Evolutionary conservation across 345 rosid genomes (phyloP), one percentile per base, ranked within the genome.

Genomic region (Eucalyptus erythrocorys): DNA sequence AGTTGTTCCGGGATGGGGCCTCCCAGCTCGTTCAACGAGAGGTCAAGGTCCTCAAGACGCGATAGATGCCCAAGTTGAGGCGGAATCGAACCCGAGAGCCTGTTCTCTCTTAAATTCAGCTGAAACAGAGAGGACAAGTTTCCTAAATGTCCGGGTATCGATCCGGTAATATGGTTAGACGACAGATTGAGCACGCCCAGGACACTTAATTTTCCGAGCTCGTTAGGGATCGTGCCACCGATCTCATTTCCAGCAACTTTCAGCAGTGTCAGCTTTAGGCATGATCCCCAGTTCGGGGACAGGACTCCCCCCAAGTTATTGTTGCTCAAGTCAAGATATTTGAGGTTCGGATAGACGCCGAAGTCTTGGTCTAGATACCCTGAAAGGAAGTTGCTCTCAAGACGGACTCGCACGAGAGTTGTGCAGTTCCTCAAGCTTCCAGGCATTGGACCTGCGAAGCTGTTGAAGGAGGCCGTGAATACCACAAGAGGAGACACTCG

Each of bases 271-370:
- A 93, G 61, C 16, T 90, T 90, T 37, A 49, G 86, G 55, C 88
- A 87, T 34, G 91, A 37, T 8, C 89, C 93, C 94, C 94, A 93
- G 48, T 87, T 86, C 0, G 90, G 87, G 14, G 93, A 90, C 15
- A 93, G 82, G 48, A 86, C 87, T 27, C 93, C 94, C 1, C 32
- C 64, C 86, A 92, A 57, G 26, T 85, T 85, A 57, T 93, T 93
- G 92, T 86, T 42, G 37, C 92, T 93, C 4, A 92, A 86, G 80
- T 92, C 92, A 11, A 92, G 89, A 57, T 90, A 90, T 53, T 76
- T 88, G 76, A 93, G 92, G 32, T 90, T 90, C 6, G 93, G 93
- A 87, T 93, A 91, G 5, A 89, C 82, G 1, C 92, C 89, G 45
- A 92, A 90, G 86, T 86, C 91, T 76, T 1, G 27, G 82, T 76